Conservation (phyloP, 2,329 filamentous ascomycete genomes). For the Botrytis fragariae region DNA sequence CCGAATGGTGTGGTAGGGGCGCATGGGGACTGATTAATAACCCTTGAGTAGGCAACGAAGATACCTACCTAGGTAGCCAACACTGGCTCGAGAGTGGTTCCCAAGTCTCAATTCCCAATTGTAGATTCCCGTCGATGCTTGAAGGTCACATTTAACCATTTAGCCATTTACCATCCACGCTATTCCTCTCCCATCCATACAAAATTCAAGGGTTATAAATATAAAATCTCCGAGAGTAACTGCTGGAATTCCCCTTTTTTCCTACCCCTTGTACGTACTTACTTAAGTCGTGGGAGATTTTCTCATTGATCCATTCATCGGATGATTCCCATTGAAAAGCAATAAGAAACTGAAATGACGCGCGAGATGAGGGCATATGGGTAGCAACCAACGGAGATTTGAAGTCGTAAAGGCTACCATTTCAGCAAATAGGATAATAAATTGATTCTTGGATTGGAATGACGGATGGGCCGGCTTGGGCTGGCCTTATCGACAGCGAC, state of each 20-base stretch:
- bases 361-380: not conserved
- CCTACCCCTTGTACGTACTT: not conserved
- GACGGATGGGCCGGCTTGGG: not conserved
- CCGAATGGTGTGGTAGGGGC: not conserved
- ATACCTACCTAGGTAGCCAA: not conserved
- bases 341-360: conserved; percentile 7
- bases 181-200: not conserved
- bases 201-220: not conserved
- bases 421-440: not conserved
- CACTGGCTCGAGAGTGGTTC: not conserved
- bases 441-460: not conserved
- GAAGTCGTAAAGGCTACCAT: not conserved
- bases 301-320: conserved; percentile 1
- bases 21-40: not conserved
- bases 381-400: not conserved
- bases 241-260: conserved; percentile 10
- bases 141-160: not conserved
- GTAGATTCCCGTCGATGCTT: not conserved
- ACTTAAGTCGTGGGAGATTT: conserved; percentile 6
- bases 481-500: conserved; percentile 4
- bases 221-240: conserved; percentile 16
- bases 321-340: not conserved
- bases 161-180: not conserved
- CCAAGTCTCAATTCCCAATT: not conserved
- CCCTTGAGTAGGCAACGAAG: not conserved